Base-by-base conservation (phyloP, 768 basidiomycete species). In the Dendrothele bispora region DNA sequence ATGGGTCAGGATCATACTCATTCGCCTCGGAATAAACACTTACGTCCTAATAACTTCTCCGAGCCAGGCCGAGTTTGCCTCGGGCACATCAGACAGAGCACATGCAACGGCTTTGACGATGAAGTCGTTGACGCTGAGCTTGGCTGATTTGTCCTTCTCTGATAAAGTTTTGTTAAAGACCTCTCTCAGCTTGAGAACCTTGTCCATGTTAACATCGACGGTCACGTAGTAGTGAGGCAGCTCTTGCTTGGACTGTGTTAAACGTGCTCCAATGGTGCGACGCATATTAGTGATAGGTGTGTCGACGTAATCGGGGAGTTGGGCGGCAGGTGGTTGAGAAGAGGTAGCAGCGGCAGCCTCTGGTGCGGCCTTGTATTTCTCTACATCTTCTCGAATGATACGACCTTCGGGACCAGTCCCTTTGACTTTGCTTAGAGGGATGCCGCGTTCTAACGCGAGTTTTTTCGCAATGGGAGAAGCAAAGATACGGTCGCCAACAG, bases 151-250 rank as follows among this genome's bases (percentile, higher is more conserved):
- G 66, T 94, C 91, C 70, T 90, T 88, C 61, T 91, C 90, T 21
- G 79, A 78, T 30, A 92, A 68, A 15, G 88, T 78, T 68, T 85
- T 85, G 80, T 99, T 99, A 76, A 99, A 98, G 53, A 98, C 86
- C 69, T 95, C 85, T 40, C 97, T 80, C 53, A 99, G 79, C 71
- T 97, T 98, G 63, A 89, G 66, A 17, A 93, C 85, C 76, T 91
- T 90, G 77, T 92, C 95, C 94, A 99, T 97, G 74, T 88, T 86
- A 66, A 98, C 79, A 60, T 98, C 91, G 35, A 91, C 81, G 3
- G 97, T 98, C 57, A 98, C 69, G 69, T 98, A 98, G 73, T 95
- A 99, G 66, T 98, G 95, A 4, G 97, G 97, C n/a, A 93, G 61
- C 58, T 92, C 86, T 68, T 91, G 87, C 71, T 97, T 98, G 50